Base-by-base conservation (phyloP, 1,284 basidiomycete genomes). In the Rhodofomes roseus region DNA sequence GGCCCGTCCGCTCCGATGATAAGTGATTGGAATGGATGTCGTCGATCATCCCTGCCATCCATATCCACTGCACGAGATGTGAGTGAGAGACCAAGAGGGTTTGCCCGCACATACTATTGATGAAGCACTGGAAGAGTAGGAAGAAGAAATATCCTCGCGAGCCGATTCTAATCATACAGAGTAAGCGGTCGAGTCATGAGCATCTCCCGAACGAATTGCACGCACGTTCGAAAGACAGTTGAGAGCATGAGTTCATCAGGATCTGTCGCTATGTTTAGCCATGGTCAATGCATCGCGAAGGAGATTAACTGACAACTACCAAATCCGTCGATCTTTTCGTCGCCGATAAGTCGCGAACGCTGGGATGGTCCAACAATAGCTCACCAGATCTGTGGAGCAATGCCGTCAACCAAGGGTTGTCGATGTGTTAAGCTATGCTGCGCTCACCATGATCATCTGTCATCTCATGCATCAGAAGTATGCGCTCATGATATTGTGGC, bases 61-160 rank as follows among this genome's bases (percentile, higher is more conserved):
- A 90, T 62, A 4, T 83, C 83, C 62, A 88, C 89, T 90, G 64
- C 40, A 40, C 29, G 9, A 31, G 18, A 12, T n/a, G 25, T 51
- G 14, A 31, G 48, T 9, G 31, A 20, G 29, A 8, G n/a, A 7
- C 16, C 14, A 29, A 29, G n/a, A n/a, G 25, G 16, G 34, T 5
- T n/a, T 29, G 9, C 14, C 23, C 25, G 40, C 37, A 66, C 83
- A 66, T 67, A 90, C 90, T 81, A 63, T 89, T 88, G 64, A 92
- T 85, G 73, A 96, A 96, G 64, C 93, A 91, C 68, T 97, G 95
- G 79, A 98, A 97, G 0, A 97, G 77, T 20, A 96, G 78, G 76
- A 87, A 98, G 79, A 91, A 95, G 73, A 96, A 96, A 74, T 95
- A 96, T 20, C 89, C 92, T 66, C 92, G 79, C 2, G 85, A 76